These are phyloP conservation scores for Hypocreales sp. DNA, from an alignment of 2,329 filamentous ascomycete species.

Conservation along the genomic window DNA sequence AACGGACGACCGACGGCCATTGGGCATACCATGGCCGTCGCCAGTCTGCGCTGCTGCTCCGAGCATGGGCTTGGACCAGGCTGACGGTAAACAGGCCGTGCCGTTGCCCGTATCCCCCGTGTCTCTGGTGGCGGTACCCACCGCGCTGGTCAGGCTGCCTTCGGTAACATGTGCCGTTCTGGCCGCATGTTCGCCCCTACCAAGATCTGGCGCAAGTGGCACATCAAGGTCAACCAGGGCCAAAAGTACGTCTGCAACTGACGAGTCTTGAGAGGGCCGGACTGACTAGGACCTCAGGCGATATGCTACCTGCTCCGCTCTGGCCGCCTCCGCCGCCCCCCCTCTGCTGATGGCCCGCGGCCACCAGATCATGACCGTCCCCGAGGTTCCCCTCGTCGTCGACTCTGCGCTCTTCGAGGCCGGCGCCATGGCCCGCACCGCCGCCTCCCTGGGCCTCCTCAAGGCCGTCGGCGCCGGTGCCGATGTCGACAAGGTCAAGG, in stretches of 20 bases:
- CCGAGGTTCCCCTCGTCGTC: slow-evolving; percentile 94
- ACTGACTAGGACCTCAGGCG: slow-evolving; percentile 41
- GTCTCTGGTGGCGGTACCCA: slow-evolving; percentile 99
- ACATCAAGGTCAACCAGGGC: slow-evolving; percentile 98
- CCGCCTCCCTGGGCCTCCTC: slow-evolving; percentile 72
- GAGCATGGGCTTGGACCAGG: neutral
- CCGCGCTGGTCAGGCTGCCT: slow-evolving; percentile 98
- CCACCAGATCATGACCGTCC: slow-evolving; percentile 81
- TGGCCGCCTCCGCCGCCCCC: slow-evolving; percentile 90
- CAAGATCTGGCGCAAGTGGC: slow-evolving; percentile 99
- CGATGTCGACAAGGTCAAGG: slow-evolving; percentile 91
- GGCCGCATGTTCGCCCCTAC: slow-evolving; percentile 99
- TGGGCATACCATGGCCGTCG: neutral
- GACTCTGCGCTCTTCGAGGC: slow-evolving; percentile 79
- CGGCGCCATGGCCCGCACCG: slow-evolving; percentile 73
- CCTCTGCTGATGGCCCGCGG: slow-evolving; percentile 93
- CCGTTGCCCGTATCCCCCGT: slow-evolving; percentile 99
- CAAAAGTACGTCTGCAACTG: slow-evolving; percentile 71
- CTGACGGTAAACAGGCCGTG: slow-evolving; percentile 54
- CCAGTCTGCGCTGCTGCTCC: neutral
- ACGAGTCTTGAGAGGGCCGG: too few species aligned
- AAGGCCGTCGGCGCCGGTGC: slow-evolving; percentile 79
- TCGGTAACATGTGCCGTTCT: slow-evolving; percentile 99
- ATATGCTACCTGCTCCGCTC: slow-evolving; percentile 92
- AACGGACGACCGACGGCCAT: neutral